Percentiles rank a stretch among this genome's conserved stretches.
Conservation (phyloP, 345 rosid species). For the Lumnitzera racemosa region DNA sequence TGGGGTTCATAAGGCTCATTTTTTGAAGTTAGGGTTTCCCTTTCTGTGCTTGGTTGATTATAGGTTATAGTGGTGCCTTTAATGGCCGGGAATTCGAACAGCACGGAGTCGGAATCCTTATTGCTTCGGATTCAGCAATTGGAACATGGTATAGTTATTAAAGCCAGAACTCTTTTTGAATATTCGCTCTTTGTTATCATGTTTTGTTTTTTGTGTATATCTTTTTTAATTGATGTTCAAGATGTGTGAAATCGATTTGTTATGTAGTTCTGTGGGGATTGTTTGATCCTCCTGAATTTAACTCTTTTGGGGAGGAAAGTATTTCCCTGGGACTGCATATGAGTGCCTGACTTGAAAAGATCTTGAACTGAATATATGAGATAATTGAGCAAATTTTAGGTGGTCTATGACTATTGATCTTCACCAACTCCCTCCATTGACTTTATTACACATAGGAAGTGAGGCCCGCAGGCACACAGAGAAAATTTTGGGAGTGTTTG, state of each 20-base stretch:
- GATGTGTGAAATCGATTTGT: background rate
- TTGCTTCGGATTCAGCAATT: conserved; percentile 65
- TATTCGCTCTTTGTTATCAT: background rate
- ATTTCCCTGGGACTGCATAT: too few species aligned
- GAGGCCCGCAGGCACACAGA: too few species aligned
- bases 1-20: too few species aligned
- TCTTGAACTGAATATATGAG: too few species aligned
- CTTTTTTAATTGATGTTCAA: background rate
- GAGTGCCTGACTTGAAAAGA: too few species aligned
- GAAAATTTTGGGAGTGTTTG: too few species aligned
- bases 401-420: too few species aligned
- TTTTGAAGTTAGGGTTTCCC: background rate
- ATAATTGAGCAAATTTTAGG: too few species aligned
- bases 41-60: background rate
- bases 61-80: background rate
- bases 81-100: conserved; percentile 50
- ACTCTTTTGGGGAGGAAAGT: too few species aligned
- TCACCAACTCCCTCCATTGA: too few species aligned
- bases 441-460: too few species aligned
- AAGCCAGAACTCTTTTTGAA: background rate
- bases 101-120: conserved; percentile 39
- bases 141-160: conserved; percentile 48
- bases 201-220: background rate
- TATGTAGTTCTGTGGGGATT: background rate
- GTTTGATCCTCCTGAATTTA: background rate